Conservation (phyloP, 192 early-diverging fungal genomes). For the Mortierella claussenii region DNA sequence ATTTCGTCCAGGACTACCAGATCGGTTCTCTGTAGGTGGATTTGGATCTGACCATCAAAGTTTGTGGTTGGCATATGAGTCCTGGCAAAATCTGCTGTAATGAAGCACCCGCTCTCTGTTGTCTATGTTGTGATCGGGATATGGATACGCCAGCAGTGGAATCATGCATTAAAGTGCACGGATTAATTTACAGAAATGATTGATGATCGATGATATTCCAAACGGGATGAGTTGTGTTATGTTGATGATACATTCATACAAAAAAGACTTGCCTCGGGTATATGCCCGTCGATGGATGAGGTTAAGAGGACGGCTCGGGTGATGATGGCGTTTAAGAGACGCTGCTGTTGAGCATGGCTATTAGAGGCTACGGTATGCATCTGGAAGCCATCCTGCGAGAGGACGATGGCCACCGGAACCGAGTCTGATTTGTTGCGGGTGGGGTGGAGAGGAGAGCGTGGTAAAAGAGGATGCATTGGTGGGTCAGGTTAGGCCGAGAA, state of each 20-base stretch:
- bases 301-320: constrained; percentile 45
- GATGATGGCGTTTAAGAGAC: constrained; percentile 30
- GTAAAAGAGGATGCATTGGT: no score
- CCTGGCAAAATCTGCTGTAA: constrained; percentile 42
- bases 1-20: constrained; percentile 71
- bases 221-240: neutral
- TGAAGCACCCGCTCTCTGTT: constrained; percentile 36
- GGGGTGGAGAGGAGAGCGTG: neutral
- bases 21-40: constrained; percentile 49
- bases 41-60: constrained; percentile 30
- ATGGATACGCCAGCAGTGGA: no score
- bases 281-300: constrained; percentile 48
- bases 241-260: no score
- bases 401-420: constrained; percentile 51
- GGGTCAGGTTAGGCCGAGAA: no score
- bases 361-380: constrained; percentile 15
- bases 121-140: constrained; percentile 15
- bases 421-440: constrained; percentile 49
- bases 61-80: constrained; percentile 17
- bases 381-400: constrained; percentile 31
- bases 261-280: constrained; percentile 29
- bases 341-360: constrained; percentile 1
- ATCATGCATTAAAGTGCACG: no score
- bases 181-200: no score
- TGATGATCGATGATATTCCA: neutral